phyloP scores from a whole-genome alignment of 805 yeast genomes.

The Naumovozyma castellii region DNA sequence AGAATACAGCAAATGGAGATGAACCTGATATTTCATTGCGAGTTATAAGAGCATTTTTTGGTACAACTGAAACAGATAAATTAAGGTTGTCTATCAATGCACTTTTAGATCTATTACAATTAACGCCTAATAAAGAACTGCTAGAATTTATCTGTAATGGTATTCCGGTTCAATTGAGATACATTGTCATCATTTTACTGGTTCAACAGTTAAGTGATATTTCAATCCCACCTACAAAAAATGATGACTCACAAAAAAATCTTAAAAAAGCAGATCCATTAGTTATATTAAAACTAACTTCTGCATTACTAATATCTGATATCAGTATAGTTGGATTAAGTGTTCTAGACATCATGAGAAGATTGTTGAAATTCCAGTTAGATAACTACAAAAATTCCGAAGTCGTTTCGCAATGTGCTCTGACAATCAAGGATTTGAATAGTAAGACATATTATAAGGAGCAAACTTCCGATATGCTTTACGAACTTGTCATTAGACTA shows the following conservation, averaged over 20 bases:
- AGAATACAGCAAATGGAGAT: conserved; percentile 11
- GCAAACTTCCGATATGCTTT: conserved; percentile 74
- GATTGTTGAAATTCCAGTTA: conserved; percentile 42
- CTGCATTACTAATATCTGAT: conserved; percentile 60
- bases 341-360: conserved; percentile 66
- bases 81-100: conserved; percentile 47
- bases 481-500: conserved; percentile 46
- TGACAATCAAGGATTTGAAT: conserved; percentile 60
- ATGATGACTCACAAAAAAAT: no score
- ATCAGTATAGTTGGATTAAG: conserved; percentile 84
- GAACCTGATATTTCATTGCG: conserved; percentile 28
- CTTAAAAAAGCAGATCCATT: conserved; percentile 10
- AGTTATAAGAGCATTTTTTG: conserved; percentile 52
- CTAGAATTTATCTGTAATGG: conserved; percentile 61
- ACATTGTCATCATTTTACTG: conserved; percentile 46
- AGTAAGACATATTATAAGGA: conserved; percentile 77
- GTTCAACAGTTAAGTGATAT: conserved; percentile 27
- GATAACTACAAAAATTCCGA: conserved; percentile 17
- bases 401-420: conserved; percentile 38
- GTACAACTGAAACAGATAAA: conserved; percentile 53
- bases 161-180: conserved; percentile 73
- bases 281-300: conserved; percentile 36
- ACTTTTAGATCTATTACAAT: conserved; percentile 38
- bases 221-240: conserved; percentile 4
- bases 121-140: conserved; percentile 32